These are phyloP conservation scores for Phanerochaete carnosa DNA, from an alignment of 768 basidiomycete genomes.

Conservation along the genomic window DNA sequence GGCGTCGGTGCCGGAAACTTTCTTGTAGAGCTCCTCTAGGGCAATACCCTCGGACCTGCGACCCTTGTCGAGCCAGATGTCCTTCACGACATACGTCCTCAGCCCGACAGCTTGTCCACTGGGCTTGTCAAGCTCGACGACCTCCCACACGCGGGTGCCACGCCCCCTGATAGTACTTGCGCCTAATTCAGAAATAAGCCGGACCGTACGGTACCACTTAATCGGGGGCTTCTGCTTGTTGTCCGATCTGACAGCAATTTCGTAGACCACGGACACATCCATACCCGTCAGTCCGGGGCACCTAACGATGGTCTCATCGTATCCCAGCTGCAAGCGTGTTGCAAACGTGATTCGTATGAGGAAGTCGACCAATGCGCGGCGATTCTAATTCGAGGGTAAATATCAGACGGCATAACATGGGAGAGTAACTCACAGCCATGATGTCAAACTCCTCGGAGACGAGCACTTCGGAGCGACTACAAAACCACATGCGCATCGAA, in stretches of 20 bases:
- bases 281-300: not conserved
- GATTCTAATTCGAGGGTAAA: not conserved
- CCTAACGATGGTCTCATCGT: not conserved
- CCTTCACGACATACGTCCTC: not conserved
- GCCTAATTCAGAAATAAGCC: not conserved
- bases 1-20: not conserved
- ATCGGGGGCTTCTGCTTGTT: not conserved
- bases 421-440: not conserved
- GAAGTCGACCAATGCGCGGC: not conserved
- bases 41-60: not conserved
- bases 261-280: not conserved
- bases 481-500: not conserved
- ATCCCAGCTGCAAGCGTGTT: not conserved
- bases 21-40: not conserved
- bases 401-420: not conserved
- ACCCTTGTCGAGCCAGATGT: not conserved
- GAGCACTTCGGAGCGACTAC: not conserved
- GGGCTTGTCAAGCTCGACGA: not conserved
- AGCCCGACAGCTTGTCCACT: not conserved
- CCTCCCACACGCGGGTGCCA: slow-evolving; percentile 1
- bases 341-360: not conserved
- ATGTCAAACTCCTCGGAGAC: not conserved
- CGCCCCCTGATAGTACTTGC: not conserved
- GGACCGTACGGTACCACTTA: not conserved
- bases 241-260: not conserved